Percentiles rank a stretch among this genome's conserved stretches.
Evolutionary conservation across 1,284 basidiomycete genomes (phyloP).

Genomic region (Cystodermella granulosa): DNA sequence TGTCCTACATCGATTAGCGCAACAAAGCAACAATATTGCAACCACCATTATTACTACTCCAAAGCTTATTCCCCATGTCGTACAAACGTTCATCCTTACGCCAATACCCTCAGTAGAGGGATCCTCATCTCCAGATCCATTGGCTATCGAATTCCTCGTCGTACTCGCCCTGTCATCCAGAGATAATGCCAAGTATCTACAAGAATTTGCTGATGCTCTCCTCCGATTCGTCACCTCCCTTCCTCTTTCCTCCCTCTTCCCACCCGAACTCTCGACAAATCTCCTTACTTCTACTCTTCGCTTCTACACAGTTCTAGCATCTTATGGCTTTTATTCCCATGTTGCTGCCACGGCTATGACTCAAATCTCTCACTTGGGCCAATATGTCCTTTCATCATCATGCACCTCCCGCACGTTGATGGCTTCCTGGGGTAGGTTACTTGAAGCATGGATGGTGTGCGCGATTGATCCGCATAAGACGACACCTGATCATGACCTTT

Average conservation of each 20-base stretch:
- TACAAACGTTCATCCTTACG: conserved; percentile 55
- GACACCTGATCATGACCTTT: conserved; percentile 78
- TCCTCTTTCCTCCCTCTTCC: conserved; percentile 51
- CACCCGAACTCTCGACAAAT: conserved; percentile 40
- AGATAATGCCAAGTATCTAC: conserved; percentile 56
- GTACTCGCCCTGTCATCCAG: conserved; percentile 64
- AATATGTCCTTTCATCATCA: conserved; percentile 41
- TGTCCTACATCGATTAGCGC: conserved; percentile 59
- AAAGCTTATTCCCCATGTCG: conserved; percentile 51
- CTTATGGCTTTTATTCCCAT: conserved; percentile 73
- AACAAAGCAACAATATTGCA: conserved; percentile 54
- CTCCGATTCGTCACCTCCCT: conserved; percentile 70
- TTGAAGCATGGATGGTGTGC: conserved; percentile 75
- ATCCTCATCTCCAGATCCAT: conserved; percentile 43
- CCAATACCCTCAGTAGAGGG: conserved; percentile 40
- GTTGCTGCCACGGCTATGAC: conserved; percentile 61
- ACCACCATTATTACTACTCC: conserved; percentile 50
- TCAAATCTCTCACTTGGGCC: conserved; percentile 46
- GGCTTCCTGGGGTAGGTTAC: conserved; percentile 49
- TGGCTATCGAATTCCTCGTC: conserved; percentile 57
- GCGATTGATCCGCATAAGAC: conserved; percentile 86
- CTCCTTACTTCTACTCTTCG: conserved; percentile 60
- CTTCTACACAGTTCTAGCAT: conserved; percentile 63
- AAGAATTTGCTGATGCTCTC: conserved; percentile 58
- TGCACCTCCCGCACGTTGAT: conserved; percentile 38